These are phyloP conservation scores for Acanthamoeba triangularis DNA, from an alignment of 208 protist species.

Conservation along the genomic window DNA sequence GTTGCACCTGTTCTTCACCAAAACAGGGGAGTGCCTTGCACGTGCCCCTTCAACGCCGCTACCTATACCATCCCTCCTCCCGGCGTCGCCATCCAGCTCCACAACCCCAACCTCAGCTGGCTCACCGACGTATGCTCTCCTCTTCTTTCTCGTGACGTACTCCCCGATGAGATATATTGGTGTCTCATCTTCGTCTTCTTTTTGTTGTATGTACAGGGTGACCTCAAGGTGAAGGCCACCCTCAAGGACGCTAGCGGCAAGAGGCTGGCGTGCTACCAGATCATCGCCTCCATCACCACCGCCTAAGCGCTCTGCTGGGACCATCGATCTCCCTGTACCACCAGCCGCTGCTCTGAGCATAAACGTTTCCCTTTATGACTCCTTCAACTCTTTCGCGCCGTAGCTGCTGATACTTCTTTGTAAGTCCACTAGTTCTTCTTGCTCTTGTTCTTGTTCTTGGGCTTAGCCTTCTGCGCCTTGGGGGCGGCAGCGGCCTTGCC, in stretches of 20 bases:
- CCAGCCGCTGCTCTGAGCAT: background rate
- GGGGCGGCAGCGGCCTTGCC: background rate
- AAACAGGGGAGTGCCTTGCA: constrained; percentile 64
- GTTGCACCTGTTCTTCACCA: background rate
- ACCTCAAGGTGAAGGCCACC: constrained; percentile 67
- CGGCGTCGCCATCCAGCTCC: constrained; percentile 35
- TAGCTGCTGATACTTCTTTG: background rate
- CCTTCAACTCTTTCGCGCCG: background rate
- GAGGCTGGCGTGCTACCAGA: constrained; percentile 58
- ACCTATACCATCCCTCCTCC: constrained; percentile 59
- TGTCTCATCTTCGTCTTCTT: background rate
- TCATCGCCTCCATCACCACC: constrained; percentile 71
- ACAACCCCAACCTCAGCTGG: constrained; percentile 73
- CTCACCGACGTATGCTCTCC: constrained; percentile 44
- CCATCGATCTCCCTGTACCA: background rate
- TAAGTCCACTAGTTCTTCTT: background rate
- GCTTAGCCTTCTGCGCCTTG: constrained; percentile 4
- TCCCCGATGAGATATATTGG: background rate
- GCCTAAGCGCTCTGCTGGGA: background rate
- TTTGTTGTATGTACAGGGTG: constrained; percentile 1
- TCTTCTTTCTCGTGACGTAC: background rate
- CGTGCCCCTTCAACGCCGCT: constrained; percentile 72
- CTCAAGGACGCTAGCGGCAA: constrained; percentile 47
- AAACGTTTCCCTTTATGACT: too few species aligned
- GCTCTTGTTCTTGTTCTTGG: constrained; percentile 63